Evolutionary conservation across 176 grass and related monocot species (phyloP).

Genomic region (Urochloa ruziziensis): DNA sequence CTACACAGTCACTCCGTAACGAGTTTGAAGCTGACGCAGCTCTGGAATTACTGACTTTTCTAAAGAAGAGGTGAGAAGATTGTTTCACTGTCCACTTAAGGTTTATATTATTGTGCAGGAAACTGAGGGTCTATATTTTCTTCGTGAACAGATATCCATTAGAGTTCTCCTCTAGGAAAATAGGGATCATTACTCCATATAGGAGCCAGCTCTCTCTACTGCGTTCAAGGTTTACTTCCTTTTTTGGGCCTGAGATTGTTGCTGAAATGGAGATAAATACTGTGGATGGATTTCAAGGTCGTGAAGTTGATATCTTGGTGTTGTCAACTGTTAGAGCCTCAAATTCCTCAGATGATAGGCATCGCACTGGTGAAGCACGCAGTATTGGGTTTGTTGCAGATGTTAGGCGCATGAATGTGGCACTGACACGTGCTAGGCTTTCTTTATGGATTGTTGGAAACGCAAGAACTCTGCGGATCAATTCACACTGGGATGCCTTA

Average conservation of each 20-base stretch:
- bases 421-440: conserved; percentile 82
- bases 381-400: conserved; percentile 98
- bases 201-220: conserved; percentile 86
- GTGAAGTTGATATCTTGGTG: conserved; percentile 93
- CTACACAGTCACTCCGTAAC: conserved; percentile 82
- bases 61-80: conserved; percentile 67
- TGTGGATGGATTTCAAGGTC: conserved; percentile 98
- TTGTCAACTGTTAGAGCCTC: conserved; percentile 96
- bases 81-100: not conserved
- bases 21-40: conserved; percentile 76
- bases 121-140: conserved; percentile 34
- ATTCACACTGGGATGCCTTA: conserved; percentile 81
- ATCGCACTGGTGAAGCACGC: conserved; percentile 40
- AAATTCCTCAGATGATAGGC: conserved; percentile 34
- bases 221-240: conserved; percentile 64
- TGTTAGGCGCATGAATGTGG: conserved; percentile 98
- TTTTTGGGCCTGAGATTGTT: conserved; percentile 80
- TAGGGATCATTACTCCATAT: conserved; percentile 92
- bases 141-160: conserved; percentile 67
- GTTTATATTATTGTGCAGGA: not conserved
- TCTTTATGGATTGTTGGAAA: conserved; percentile 96
- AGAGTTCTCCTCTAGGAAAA: conserved; percentile 70
- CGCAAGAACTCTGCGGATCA: conserved; percentile 74
- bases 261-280: conserved; percentile 94
- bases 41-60: conserved; percentile 68